These are phyloP conservation scores for Pyrenopolyporus hunteri DNA, from an alignment of 495 filamentous ascomycete genomes.

Conservation along the genomic window DNA sequence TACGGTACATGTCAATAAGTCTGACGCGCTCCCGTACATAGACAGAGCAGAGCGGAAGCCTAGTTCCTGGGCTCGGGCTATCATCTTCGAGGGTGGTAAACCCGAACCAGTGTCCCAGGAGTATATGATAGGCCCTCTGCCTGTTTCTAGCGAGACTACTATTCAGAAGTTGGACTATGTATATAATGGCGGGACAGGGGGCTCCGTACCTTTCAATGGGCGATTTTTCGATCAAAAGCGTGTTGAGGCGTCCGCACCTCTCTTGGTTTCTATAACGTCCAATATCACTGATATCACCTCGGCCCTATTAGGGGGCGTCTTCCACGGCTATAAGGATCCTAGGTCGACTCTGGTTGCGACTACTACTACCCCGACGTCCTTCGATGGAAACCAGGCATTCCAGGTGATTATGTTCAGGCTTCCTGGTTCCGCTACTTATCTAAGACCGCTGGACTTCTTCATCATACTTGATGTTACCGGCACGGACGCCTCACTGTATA, in stretches of 20 bases:
- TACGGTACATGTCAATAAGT: constrained; percentile 59
- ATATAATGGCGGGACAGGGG: constrained; percentile 50
- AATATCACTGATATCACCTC: constrained; percentile 47
- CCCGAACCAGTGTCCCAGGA: constrained; percentile 54
- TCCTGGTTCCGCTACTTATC: constrained; percentile 43
- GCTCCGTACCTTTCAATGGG: constrained; percentile 44
- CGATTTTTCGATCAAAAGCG: constrained; percentile 45
- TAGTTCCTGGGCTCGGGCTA: constrained; percentile 54
- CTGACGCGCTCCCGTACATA: constrained; percentile 55
- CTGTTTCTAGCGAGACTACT: constrained; percentile 45
- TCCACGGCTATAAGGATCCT: constrained; percentile 41
- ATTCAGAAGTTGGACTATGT: constrained; percentile 51
- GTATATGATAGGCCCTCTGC: constrained; percentile 58
- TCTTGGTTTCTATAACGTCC: constrained; percentile 43
- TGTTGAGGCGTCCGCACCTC: constrained; percentile 31
- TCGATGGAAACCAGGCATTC: constrained; percentile 43
- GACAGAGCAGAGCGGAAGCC: constrained; percentile 49
- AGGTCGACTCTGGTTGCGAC: constrained; percentile 39
- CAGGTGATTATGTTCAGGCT: constrained; percentile 44
- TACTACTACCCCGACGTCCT: constrained; percentile 40
- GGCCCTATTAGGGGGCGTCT: constrained; percentile 42
- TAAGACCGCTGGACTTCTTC: constrained; percentile 48
- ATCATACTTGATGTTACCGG: constrained; percentile 46
- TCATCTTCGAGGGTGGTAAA: constrained; percentile 52
- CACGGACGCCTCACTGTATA: constrained; percentile 46